These are phyloP conservation scores for Kalmanozyma brasiliensis DNA, from an alignment of 1,284 basidiomycete genomes.

Conservation along the genomic window DNA sequence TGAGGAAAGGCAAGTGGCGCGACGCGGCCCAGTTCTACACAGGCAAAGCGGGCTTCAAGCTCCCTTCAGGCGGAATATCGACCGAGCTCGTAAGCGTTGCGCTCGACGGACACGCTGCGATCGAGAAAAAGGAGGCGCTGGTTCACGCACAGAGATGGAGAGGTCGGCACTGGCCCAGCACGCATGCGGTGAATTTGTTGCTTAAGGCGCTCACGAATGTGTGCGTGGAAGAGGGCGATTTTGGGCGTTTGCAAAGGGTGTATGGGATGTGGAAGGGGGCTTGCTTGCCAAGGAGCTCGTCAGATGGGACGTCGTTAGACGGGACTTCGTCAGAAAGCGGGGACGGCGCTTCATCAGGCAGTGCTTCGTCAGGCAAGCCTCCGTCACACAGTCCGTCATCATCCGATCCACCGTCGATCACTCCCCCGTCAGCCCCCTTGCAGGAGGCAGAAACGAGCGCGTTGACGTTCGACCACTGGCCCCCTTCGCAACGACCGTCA, in stretches of 20 bases:
- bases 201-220: slow-evolving; percentile 20
- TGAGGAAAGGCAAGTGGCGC: slow-evolving; percentile 22
- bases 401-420: too few relatives aligned
- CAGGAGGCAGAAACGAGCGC: background rate
- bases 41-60: slow-evolving; percentile 24
- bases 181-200: slow-evolving; percentile 43
- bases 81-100: slow-evolving; percentile 15
- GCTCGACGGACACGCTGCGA: slow-evolving; percentile 3
- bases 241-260: slow-evolving; percentile 13
- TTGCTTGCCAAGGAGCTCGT: background rate
- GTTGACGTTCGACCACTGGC: slow-evolving; percentile 31
- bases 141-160: background rate
- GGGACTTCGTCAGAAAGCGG: too few relatives aligned
- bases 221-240: slow-evolving; percentile 31
- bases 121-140: background rate
- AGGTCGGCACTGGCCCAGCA: slow-evolving; percentile 44
- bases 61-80: slow-evolving; percentile 35
- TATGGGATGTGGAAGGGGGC: slow-evolving; percentile 28
- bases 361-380: too few relatives aligned
- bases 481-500: slow-evolving; percentile 29
- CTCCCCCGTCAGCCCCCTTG: too few relatives aligned
- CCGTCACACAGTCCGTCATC: too few relatives aligned
- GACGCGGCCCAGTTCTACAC: slow-evolving; percentile 27
- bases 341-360: too few relatives aligned
- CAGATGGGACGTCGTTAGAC: too few relatives aligned